Base-by-base conservation (phyloP, 805 yeast species). In the Sugiyamaella lignohabitans region DNA sequence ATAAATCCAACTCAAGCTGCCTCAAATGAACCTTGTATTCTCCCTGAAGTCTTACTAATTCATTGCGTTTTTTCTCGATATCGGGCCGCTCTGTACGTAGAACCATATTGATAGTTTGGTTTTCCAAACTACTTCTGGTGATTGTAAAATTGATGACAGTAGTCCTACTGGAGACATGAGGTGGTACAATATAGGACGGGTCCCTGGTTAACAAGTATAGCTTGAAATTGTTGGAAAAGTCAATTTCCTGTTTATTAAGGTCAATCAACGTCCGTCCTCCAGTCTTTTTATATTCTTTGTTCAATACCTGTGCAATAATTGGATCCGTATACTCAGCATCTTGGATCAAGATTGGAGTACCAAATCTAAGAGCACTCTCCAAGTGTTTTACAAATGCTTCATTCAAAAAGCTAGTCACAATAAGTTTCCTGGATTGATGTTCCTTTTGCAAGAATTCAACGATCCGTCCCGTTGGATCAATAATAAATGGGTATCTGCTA, bases 291-390 rank as follows among this genome's bases (percentile, higher is more conserved):
- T 76, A 71, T 49, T 87, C 95, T 27, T 70, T 69, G 40, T 77
- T 71, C 41, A 91, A 62, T 1, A 91, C 63, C 0, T 83, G 71
- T 47, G 76, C 76, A 8, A 91, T 59, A 5, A 85, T 65, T 0
- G 96, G 95, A 59, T 91, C 91, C 58, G 76, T 80, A 53, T 73
- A 67, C 58, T 91, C 97, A 2, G 89, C 88, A 64, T 91, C 91
- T 53, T 78, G 78, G 16, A 91, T 72, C 11, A 89, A 59, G 5
- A 91, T 67, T 0, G 76, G 56, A 2, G 86, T 87, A 3, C 98
- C 97, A 70, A 89, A 89, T 53, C 93, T 69, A 22, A 89, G 60
- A 0, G 95, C 82, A 56, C 87, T 84, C 59, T 88, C 95, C 14
- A 91, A 58, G 38, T 78, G 83, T 53, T 79, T 81, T 2, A 75